Conservation (phyloP, 2,329 filamentous ascomycete species). For the Microcyclosporella mali region DNA sequence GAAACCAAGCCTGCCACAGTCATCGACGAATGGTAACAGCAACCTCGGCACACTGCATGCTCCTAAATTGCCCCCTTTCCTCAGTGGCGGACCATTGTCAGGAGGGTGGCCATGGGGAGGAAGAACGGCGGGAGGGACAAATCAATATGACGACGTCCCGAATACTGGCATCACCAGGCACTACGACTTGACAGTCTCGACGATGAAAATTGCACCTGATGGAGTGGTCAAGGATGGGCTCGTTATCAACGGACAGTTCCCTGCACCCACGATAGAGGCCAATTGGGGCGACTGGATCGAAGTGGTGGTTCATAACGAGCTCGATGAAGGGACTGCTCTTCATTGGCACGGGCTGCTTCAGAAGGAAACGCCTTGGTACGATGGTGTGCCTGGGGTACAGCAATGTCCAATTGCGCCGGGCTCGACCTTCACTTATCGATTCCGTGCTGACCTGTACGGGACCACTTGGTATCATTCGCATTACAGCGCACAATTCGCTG, state of each 20-base stretch:
- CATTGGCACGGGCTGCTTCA: neutral
- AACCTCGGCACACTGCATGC: constrained; percentile 23
- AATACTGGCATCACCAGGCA: constrained; percentile 31
- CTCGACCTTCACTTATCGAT: constrained; percentile 33
- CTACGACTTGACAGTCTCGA: constrained; percentile 30
- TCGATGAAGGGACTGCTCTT: constrained; percentile 40
- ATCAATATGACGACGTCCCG: constrained; percentile 24
- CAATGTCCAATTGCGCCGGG: constrained; percentile 42
- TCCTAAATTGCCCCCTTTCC: constrained; percentile 20
- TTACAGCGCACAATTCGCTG: constrained; percentile 38
- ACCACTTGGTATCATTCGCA: constrained; percentile 37
- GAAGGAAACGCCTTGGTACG: constrained; percentile 25
- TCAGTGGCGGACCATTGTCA: constrained; percentile 17
- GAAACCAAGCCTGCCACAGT: constrained; percentile 17
- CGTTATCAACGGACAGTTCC: constrained; percentile 31
- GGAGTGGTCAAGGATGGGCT: constrained; percentile 27
- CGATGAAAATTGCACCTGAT: constrained; percentile 29
- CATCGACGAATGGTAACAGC: constrained; percentile 23
- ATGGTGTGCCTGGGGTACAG: constrained; percentile 44
- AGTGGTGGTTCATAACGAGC: constrained; percentile 32
- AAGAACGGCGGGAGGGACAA: constrained; percentile 22
- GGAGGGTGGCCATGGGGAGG: constrained; percentile 25
- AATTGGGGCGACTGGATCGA: constrained; percentile 30
- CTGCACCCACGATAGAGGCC: constrained; percentile 29
- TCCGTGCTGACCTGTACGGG: constrained; percentile 38